Conservation (phyloP, 169 alveolate species). For the Eimeria falciformis region DNA sequence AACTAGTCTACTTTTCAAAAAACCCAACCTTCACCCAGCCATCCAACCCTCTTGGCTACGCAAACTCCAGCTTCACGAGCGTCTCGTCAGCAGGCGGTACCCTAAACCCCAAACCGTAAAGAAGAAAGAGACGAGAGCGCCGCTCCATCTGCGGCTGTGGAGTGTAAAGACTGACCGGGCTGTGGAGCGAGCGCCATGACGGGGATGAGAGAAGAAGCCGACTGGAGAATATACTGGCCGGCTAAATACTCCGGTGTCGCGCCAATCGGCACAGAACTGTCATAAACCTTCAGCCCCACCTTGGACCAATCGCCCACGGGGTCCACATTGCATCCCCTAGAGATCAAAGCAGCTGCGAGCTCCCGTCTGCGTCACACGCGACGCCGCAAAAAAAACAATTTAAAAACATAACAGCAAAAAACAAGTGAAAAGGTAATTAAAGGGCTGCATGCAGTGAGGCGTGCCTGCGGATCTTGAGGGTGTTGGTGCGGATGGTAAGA, state of each 20-base stretch:
- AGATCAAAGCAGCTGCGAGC: constrained; percentile 86
- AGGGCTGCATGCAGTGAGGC: background rate
- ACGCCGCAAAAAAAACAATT: background rate
- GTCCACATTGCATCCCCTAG: constrained; percentile 95
- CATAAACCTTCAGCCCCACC: constrained; percentile 93
- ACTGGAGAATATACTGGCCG: constrained; percentile 95
- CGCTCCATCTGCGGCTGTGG: too few relatives aligned
- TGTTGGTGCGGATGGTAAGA: constrained; percentile 92
- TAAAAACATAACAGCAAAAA: background rate
- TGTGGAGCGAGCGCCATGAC: constrained; percentile 94
- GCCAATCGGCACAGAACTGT: constrained; percentile 92
- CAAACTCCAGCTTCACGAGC: too few relatives aligned
- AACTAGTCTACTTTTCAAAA: too few relatives aligned
- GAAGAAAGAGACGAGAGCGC: too few relatives aligned
- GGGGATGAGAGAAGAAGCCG: constrained; percentile 94
- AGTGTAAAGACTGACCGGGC: constrained; percentile 85
- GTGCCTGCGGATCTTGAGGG: constrained; percentile 28
- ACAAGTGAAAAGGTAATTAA: background rate
- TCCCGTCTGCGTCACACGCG: background rate
- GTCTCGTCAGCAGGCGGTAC: too few relatives aligned
- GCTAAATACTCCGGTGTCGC: constrained; percentile 97
- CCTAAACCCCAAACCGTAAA: too few relatives aligned
- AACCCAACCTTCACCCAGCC: too few relatives aligned
- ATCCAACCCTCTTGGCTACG: too few relatives aligned
- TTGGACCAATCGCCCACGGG: constrained; percentile 96